Conservation (phyloP, 2,329 filamentous ascomycete genomes). For the Tolypocladium nubicola region DNA sequence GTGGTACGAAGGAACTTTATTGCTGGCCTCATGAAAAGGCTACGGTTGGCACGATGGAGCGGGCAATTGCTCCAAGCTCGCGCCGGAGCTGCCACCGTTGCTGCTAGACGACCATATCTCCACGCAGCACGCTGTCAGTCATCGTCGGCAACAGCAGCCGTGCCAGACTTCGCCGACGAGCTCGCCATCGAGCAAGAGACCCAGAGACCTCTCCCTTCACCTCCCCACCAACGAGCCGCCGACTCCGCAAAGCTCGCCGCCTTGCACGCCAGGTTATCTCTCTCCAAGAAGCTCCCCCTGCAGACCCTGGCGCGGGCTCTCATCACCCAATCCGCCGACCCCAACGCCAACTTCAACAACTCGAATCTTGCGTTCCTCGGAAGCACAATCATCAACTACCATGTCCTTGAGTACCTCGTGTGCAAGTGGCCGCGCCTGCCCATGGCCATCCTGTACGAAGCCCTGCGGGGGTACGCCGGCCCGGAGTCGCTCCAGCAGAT, state of each 20-base stretch:
- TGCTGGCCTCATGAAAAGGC: conserved; percentile 26
- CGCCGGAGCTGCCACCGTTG: conserved; percentile 12
- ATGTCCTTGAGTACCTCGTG: conserved; percentile 78
- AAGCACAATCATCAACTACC: conserved; percentile 74
- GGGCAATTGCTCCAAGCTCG: conserved; percentile 28
- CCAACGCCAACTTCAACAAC: conserved; percentile 79
- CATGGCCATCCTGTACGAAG: conserved; percentile 75
- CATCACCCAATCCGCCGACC: conserved; percentile 76
- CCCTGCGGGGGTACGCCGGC: conserved; percentile 76
- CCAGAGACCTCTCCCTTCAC: conserved; percentile 50
- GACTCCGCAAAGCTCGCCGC: conserved; percentile 83
- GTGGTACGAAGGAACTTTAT: not conserved
- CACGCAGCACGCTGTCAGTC: conserved; percentile 20
- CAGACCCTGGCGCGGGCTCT: conserved; percentile 79
- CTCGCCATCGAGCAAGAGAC: conserved; percentile 9
- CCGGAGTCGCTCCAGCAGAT: conserved; percentile 62
- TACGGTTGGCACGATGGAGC: conserved; percentile 30
- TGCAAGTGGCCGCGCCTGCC: conserved; percentile 87
- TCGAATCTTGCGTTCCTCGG: conserved; percentile 71
- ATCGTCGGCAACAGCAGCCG: conserved; percentile 13
- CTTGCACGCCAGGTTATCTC: conserved; percentile 77
- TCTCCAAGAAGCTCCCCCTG: conserved; percentile 72
- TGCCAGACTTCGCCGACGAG: conserved; percentile 12
- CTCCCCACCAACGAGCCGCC: conserved; percentile 54
- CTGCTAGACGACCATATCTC: conserved; percentile 14